Evolutionary conservation across 2,329 filamentous ascomycete genomes (phyloP).

Genomic region (Xylariaceae sp.): DNA sequence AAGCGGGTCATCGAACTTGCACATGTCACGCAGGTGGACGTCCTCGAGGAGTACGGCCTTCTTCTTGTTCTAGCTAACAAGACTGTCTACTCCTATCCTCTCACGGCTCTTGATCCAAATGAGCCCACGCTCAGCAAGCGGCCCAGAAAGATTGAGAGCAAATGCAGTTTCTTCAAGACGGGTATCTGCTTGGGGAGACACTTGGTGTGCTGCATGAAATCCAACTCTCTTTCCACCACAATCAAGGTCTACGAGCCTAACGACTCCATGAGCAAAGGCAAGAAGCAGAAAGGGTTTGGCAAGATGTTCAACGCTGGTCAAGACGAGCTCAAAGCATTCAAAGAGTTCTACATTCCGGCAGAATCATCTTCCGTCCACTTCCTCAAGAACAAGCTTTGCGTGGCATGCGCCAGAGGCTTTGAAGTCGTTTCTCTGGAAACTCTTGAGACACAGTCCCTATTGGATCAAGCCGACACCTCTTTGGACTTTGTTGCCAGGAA

Average conservation of each 20-base stretch:
- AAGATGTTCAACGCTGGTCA: conserved; percentile 94
- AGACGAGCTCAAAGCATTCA: conserved; percentile 93
- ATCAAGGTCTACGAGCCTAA: conserved; percentile 99
- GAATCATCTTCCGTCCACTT: conserved; percentile 99
- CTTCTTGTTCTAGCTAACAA: conserved; percentile 91
- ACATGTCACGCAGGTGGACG: conserved; percentile 90
- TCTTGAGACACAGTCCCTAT: conserved; percentile 92
- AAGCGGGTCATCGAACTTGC: conserved; percentile 80
- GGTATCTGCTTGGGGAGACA: conserved; percentile 93
- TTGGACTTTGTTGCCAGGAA: conserved; percentile 94
- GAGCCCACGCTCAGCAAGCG: conserved; percentile 78
- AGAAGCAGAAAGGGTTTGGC: conserved; percentile 91
- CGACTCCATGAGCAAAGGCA: conserved; percentile 86
- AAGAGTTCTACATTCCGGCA: conserved; percentile 98
- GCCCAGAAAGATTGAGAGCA: conserved; percentile 92
- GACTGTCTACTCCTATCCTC: conserved; percentile 82
- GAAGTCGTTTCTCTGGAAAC: conserved; percentile 96
- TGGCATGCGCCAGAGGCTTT: conserved; percentile 91
- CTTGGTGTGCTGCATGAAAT: conserved; percentile 94
- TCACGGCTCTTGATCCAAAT: conserved; percentile 79
- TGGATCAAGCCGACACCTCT: conserved; percentile 96
- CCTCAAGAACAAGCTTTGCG: conserved; percentile 91
- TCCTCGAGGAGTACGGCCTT: conserved; percentile 90
- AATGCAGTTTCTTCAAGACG: conserved; percentile 98
- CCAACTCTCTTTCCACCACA: conserved; percentile 84